These are phyloP conservation scores for Jacaranda mimosifolia DNA, from an alignment of 257 asterid genomes.

Conservation along the genomic window DNA sequence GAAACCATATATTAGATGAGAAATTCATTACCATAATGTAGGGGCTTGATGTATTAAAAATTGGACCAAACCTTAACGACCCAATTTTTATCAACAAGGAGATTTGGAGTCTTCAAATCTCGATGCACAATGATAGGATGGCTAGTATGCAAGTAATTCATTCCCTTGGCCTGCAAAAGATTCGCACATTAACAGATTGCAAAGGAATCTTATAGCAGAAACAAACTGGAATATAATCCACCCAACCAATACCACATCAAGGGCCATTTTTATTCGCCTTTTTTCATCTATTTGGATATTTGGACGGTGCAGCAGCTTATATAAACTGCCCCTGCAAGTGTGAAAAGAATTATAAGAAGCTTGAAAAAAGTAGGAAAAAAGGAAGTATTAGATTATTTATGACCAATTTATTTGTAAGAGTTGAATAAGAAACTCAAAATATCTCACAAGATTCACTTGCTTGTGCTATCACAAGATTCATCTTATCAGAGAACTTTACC, in stretches of 20 bases:
- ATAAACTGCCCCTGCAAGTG: slow-evolving; percentile 92
- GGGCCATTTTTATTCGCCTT: slow-evolving; percentile 91
- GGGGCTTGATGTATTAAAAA: neutral
- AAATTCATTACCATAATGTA: slow-evolving; percentile 13
- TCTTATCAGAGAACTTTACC: too few relatives aligned
- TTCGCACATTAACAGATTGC: slow-evolving; percentile 13
- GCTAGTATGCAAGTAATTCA: slow-evolving; percentile 97
- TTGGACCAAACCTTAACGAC: slow-evolving; percentile 79
- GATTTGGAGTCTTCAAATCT: slow-evolving; percentile 96
- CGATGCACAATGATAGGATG: slow-evolving; percentile 94
- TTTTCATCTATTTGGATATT: slow-evolving; percentile 81
- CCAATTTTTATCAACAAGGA: slow-evolving; percentile 96
- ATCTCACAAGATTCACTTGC: too few relatives aligned
- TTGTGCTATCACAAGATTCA: too few relatives aligned
- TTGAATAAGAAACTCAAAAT: too few relatives aligned
- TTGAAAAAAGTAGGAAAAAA: slow-evolving; percentile 16
- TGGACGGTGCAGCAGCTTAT: slow-evolving; percentile 85
- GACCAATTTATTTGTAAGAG: too few relatives aligned
- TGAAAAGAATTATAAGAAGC: slow-evolving; percentile 30
- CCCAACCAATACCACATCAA: slow-evolving; percentile 82
- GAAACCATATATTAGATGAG: slow-evolving; percentile 25
- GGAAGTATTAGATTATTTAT: too few relatives aligned
- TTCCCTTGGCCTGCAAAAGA: slow-evolving; percentile 91
- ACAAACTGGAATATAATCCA: slow-evolving; percentile 32
- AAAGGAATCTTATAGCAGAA: slow-evolving; percentile 31